These are phyloP conservation scores for Fraxinus ornus DNA, from an alignment of 305 asterid genomes.

Conservation along the genomic window DNA sequence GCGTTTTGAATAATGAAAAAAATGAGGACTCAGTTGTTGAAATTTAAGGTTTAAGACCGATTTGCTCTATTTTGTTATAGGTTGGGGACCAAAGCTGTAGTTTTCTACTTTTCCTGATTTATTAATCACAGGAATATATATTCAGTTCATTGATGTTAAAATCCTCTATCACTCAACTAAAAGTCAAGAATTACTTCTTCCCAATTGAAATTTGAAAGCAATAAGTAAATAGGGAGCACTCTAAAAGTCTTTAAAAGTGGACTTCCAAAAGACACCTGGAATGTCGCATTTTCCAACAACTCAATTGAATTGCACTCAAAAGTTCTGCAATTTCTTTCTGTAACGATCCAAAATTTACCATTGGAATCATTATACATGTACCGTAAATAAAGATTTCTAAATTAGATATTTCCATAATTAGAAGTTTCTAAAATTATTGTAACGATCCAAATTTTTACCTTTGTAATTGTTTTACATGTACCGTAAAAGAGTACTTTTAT, in stretches of 20 bases:
- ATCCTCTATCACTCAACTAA: background rate
- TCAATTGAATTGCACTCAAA: background rate
- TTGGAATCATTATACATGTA: too few species aligned
- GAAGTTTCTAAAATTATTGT: too few species aligned
- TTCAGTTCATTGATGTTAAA: background rate
- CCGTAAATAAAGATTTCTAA: too few species aligned
- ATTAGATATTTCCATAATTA: too few species aligned
- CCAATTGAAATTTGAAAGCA: background rate
- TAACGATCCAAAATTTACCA: too few species aligned
- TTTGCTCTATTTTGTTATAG: background rate
- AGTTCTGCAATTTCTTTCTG: background rate
- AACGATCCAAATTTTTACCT: too few species aligned
- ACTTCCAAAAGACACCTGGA: background rate
- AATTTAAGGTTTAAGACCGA: background rate
- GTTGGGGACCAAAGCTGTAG: background rate
- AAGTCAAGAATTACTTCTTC: background rate
- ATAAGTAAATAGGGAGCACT: background rate
- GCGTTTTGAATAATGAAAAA: background rate
- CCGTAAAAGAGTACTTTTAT: too few species aligned
- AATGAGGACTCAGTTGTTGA: background rate
- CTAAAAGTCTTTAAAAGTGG: background rate
- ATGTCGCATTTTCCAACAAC: background rate
- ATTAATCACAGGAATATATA: background rate
- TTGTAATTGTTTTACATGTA: too few species aligned
- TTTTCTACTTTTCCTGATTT: background rate